Conservation (phyloP, 1,284 basidiomycete species). For the Ganoderma sp. region DNA sequence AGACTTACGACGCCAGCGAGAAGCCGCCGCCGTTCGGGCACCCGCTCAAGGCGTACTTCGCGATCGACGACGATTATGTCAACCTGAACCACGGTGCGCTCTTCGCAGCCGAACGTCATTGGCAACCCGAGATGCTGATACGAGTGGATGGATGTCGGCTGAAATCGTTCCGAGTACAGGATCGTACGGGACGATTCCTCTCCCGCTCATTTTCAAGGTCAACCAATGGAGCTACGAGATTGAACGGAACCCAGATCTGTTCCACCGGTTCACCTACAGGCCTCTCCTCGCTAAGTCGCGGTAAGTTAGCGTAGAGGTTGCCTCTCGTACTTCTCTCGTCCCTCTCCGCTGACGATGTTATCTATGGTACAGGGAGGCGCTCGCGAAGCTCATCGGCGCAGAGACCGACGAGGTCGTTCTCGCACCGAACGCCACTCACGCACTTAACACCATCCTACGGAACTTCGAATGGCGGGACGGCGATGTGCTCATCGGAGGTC, state of each 20-base stretch:
- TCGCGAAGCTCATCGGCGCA: conserved; percentile 68
- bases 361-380: conserved; percentile 36
- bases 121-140: neutral
- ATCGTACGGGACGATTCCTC: conserved; percentile 72
- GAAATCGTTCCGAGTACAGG: conserved; percentile 46
- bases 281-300: conserved; percentile 52
- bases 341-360: neutral
- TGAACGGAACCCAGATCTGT: conserved; percentile 70
- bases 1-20: conserved; percentile 36
- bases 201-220: conserved; percentile 60
- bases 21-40: conserved; percentile 63
- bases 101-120: neutral
- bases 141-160: neutral
- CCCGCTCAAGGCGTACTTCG: conserved; percentile 61
- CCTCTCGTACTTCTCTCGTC: neutral
- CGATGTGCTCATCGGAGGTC: conserved; percentile 57
- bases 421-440: conserved; percentile 70
- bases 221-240: conserved; percentile 51
- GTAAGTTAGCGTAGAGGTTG: conserved; percentile 11
- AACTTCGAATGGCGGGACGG: conserved; percentile 64
- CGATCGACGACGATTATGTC: conserved; percentile 62
- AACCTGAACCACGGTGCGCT: conserved; percentile 70
- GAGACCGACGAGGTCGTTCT: conserved; percentile 68
- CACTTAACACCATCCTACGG: conserved; percentile 67
- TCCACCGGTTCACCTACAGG: conserved; percentile 54